phyloP scores from a whole-genome alignment of 108 stramenopile genomes.

The Cyclotella choctawhatcheeana region DNA sequence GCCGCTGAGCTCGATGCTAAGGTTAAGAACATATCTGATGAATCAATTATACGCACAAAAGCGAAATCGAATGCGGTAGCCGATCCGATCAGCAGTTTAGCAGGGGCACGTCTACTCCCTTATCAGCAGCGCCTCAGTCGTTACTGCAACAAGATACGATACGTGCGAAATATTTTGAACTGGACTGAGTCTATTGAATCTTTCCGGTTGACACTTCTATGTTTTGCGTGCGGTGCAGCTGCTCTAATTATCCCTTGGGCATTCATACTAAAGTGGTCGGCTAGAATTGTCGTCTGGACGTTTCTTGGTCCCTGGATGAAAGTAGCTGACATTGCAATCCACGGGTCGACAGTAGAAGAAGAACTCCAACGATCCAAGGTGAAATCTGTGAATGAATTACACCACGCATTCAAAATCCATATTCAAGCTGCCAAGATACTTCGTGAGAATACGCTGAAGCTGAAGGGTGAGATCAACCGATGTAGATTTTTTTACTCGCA shows the following conservation, averaged over 20 bases:
- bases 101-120: conserved; percentile 17
- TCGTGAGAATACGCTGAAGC: conserved; percentile 74
- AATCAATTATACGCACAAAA: conserved; percentile 35
- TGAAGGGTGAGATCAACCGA: conserved; percentile 41
- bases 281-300: conserved; percentile 65
- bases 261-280: conserved; percentile 64
- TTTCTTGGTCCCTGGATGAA: conserved; percentile 82
- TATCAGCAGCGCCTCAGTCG: conserved; percentile 36
- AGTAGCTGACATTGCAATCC: conserved; percentile 52
- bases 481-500: no score
- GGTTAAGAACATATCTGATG: conserved; percentile 50
- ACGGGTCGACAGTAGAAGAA: conserved; percentile 37
- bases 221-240: conserved; percentile 54
- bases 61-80: conserved; percentile 42
- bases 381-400: conserved; percentile 12
- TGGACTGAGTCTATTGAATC: conserved; percentile 73
- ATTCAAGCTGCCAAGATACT: conserved; percentile 45
- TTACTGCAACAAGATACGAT: conserved; percentile 38
- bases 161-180: conserved; percentile 48
- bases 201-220: conserved; percentile 64
- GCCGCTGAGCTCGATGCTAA: conserved; percentile 53
- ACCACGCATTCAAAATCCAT: conserved; percentile 29
- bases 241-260: conserved; percentile 69
- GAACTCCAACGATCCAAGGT: conserved; percentile 28
- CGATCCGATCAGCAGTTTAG: conserved; percentile 54